A percentile compares a stretch with the other conserved stretches of the same genome.
Evolutionary conservation across 2,329 filamentous ascomycete genomes (phyloP).

Genomic region (Rhynchosporium agropyri): DNA sequence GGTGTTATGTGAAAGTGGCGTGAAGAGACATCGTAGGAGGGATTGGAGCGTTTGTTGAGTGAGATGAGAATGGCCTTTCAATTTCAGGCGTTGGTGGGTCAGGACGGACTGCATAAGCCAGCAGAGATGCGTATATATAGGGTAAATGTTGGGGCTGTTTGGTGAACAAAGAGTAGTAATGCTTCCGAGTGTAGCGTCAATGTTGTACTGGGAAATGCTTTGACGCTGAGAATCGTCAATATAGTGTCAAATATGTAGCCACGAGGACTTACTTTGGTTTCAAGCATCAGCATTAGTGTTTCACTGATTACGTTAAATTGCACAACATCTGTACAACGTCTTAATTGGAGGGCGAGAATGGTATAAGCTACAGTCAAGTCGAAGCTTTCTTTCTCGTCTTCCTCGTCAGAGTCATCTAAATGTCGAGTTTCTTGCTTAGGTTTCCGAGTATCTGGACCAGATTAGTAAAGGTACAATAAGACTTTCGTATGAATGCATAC

Average conservation of each 20-base stretch:
- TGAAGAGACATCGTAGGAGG: constrained; percentile 57
- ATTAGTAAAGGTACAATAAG: neutral
- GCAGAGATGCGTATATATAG: constrained; percentile 45
- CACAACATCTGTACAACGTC: constrained; percentile 32
- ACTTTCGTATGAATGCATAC: constrained; percentile 24
- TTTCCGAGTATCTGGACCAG: constrained; percentile 31
- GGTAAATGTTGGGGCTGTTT: constrained; percentile 32
- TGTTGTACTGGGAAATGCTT: constrained; percentile 41
- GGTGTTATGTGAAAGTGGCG: constrained; percentile 42
- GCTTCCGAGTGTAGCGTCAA: constrained; percentile 41
- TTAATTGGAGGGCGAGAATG: constrained; percentile 32
- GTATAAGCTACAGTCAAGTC: constrained; percentile 37
- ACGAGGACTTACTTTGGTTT: constrained; percentile 37
- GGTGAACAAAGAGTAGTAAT: constrained; percentile 41
- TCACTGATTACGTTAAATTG: constrained; percentile 40
- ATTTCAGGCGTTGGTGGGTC: constrained; percentile 60
- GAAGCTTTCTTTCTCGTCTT: constrained; percentile 28
- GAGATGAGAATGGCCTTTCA: constrained; percentile 65
- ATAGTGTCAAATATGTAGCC: neutral
- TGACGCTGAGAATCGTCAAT: constrained; percentile 31
- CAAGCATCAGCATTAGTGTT: constrained; percentile 40
- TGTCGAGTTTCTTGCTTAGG: constrained; percentile 3
- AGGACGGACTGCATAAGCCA: constrained; percentile 59
- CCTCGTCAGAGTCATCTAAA: constrained; percentile 16
- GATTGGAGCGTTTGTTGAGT: constrained; percentile 57